A percentile compares a stretch with the other conserved stretches of the same genome.
These are phyloP conservation scores for Turritis glabra DNA, from an alignment of 345 rosid genomes.

Conservation along the genomic window DNA sequence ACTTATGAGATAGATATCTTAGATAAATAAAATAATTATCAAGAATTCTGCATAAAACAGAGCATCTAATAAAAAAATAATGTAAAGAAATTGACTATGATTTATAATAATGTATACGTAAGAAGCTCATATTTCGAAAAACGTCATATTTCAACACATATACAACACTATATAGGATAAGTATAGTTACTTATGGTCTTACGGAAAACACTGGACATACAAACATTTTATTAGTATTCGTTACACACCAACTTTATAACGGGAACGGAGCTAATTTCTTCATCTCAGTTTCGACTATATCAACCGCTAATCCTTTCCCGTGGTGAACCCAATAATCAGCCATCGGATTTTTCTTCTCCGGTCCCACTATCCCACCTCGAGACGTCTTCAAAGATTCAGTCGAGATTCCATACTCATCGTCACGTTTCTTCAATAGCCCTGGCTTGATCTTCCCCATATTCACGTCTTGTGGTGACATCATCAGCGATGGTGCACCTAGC, in stretches of 20 bases:
- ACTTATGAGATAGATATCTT: too few species aligned
- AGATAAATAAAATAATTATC: too few species aligned
- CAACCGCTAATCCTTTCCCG: constrained; percentile 63
- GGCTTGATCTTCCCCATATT: constrained; percentile 54
- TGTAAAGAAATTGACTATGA: too few species aligned
- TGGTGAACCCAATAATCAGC: constrained; percentile 79
- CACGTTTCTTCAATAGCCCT: constrained; percentile 51
- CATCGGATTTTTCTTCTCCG: constrained; percentile 55
- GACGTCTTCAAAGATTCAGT: constrained; percentile 41
- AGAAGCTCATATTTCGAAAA: too few species aligned
- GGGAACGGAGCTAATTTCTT: constrained; percentile 51
- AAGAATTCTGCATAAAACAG: too few species aligned
- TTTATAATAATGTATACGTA: too few species aligned
- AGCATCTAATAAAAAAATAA: too few species aligned
- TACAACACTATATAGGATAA: neutral
- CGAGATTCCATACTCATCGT: constrained; percentile 50
- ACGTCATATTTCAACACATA: neutral
- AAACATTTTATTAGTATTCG: neutral
- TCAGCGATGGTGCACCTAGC: constrained; percentile 58
- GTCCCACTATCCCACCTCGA: constrained; percentile 53
- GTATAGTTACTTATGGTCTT: neutral
- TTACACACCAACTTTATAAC: constrained; percentile 6
- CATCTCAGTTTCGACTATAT: constrained; percentile 47
- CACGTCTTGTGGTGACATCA: constrained; percentile 79
- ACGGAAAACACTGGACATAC: too few species aligned